Evolutionary conservation across 2,329 filamentous ascomycete genomes (phyloP).

Genomic region (Curvularia hawaiiensis): DNA sequence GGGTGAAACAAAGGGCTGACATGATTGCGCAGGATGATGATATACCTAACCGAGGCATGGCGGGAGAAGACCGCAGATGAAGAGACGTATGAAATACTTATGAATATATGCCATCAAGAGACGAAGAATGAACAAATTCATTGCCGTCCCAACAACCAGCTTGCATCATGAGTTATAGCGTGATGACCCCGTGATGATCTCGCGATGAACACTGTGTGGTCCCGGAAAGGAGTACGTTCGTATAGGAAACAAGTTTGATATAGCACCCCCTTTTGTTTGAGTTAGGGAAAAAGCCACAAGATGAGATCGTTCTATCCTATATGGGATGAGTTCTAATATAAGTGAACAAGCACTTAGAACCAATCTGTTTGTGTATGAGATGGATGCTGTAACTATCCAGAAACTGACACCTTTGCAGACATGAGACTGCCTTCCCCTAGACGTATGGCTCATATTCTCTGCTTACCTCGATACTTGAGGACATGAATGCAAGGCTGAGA

Average conservation of each 20-base stretch:
- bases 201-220: not conserved
- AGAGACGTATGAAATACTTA: slow-evolving; percentile 16
- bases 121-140: slow-evolving; percentile 8
- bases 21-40: slow-evolving; percentile 24
- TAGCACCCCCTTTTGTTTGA: not conserved
- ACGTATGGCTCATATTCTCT: too few relatives aligned
- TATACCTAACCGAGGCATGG: slow-evolving; percentile 19
- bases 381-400: too few relatives aligned
- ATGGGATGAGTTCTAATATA: too few relatives aligned
- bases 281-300: too few relatives aligned
- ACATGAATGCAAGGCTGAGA: not conserved
- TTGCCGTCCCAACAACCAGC: not conserved
- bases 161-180: not conserved
- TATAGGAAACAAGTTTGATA: not conserved
- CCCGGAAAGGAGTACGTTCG: not conserved
- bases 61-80: slow-evolving; percentile 21
- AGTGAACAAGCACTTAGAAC: too few relatives aligned
- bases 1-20: slow-evolving; percentile 9
- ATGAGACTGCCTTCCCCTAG: not conserved
- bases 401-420: not conserved
- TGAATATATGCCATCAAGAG: slow-evolving; percentile 11
- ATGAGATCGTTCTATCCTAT: too few relatives aligned
- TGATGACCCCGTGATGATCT: not conserved
- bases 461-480: too few relatives aligned
- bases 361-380: too few relatives aligned